Evolutionary conservation across 441 rosid genomes (phyloP), one percentile per base, ranked within the genome.

Genomic region (Gossypium armourianum): DNA sequence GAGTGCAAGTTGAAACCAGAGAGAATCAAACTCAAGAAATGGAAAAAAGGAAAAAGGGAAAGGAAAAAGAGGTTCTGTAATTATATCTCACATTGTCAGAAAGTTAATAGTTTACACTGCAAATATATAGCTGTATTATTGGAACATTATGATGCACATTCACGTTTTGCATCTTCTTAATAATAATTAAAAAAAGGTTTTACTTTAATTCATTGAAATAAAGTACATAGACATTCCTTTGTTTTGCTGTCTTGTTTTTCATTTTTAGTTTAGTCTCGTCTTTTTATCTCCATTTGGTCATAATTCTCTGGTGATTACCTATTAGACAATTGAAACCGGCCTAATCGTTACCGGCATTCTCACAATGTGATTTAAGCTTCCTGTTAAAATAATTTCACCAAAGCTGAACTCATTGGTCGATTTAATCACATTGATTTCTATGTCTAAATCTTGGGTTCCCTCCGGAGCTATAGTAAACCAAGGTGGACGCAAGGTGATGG

Each of bases 381-480:
- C 97, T 3, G 86, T 84, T 9, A 89, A 72, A 72, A 89, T 82
- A 66, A 94, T 78, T 75, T 89, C 90, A 49, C 99, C 96, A 19
- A 91, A 90, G 75, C 87, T 82, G 79, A 86, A 90, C 20, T 77
- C 70, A 68, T 76, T 76, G 1, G 21, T 23, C 16, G 79, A 85
- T 61, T 75, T 20, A 2, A 81, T 85, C 58, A 80, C 92, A 24
- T 72, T 81, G 57, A 89, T 76, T 62, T 79, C 74, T 8, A 90
- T 85, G 61, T 84, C 78, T 68, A 94, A 13, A 61, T 75, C 85
- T 76, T 88, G 91, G 23, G 43, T 80, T 67, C 29, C 82, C n/a
- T 78, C 78, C 19, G 93, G 80, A 54, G 76, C 73, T 75, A 90
- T 28, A 15, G 83, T 80, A 67, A 94, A 94, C 88, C 84, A 82